Conservation (phyloP, 2,329 filamentous ascomycete genomes). For the Diaporthe caulivora region DNA sequence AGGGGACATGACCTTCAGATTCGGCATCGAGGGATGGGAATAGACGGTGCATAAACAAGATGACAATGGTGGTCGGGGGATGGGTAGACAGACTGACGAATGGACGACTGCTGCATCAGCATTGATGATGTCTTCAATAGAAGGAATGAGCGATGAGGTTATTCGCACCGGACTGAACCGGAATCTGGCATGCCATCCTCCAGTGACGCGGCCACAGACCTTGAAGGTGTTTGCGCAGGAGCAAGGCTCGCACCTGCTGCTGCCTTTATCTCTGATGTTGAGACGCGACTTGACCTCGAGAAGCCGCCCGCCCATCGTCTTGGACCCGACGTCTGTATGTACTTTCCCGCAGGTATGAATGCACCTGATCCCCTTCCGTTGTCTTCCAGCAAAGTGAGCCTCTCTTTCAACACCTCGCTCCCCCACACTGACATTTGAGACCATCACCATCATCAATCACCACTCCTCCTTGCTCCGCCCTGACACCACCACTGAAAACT, state of each 20-base stretch:
- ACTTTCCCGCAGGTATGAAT: background rate
- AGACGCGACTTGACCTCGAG: background rate
- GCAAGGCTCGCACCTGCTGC: background rate
- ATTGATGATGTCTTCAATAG: background rate
- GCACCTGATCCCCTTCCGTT: background rate
- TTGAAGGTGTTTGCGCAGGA: background rate
- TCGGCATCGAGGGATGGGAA: constrained; percentile 68
- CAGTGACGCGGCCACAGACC: too few species aligned
- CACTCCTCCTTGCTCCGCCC: background rate
- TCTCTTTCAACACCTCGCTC: background rate
- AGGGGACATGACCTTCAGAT: constrained; percentile 68
- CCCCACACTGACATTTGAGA: too few species aligned
- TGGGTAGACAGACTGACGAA: background rate
- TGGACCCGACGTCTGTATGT: background rate
- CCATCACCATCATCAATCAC: background rate
- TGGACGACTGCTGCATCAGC: background rate
- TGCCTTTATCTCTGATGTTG: background rate
- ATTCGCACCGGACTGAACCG: background rate
- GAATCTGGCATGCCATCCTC: background rate
- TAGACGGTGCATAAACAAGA: constrained; percentile 35
- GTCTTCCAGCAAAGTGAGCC: background rate
- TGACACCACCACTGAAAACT: background rate
- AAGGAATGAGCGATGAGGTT: background rate
- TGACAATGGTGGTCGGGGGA: background rate
- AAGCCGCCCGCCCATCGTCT: background rate